A percentile compares a stretch with the other conserved stretches of the same genome.
Evolutionary conservation across 768 basidiomycete genomes (phyloP).

Genomic region (button mushroom (Agaricus bisporus)): DNA sequence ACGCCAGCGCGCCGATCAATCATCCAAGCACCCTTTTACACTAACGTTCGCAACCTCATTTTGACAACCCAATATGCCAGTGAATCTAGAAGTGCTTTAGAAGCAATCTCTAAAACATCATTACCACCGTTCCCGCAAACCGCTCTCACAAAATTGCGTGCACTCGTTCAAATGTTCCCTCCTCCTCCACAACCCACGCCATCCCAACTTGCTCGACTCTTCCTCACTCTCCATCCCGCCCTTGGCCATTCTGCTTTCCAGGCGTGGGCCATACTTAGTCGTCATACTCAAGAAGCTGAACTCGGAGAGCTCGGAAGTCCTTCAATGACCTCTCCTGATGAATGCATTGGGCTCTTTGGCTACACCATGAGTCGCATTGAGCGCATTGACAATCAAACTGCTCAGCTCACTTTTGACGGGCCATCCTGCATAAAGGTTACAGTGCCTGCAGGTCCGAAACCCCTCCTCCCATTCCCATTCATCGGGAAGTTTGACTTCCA

Average conservation of each 20-base stretch:
- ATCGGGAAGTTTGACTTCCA: constrained; percentile 33
- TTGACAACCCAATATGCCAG: constrained; percentile 58
- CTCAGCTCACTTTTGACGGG: constrained; percentile 35
- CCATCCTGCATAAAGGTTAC: constrained; percentile 26
- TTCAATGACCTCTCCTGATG: constrained; percentile 29
- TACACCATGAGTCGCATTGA: constrained; percentile 38
- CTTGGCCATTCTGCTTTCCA: constrained; percentile 51
- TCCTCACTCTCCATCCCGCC: constrained; percentile 54
- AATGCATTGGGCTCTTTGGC: constrained; percentile 45
- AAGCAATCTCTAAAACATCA: constrained; percentile 44
- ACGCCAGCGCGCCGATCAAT: constrained; percentile 9
- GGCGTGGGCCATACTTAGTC: constrained; percentile 56
- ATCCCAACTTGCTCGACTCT: constrained; percentile 44
- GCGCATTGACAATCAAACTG: constrained; percentile 34
- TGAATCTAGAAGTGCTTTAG: constrained; percentile 49
- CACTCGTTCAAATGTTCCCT: constrained; percentile 43
- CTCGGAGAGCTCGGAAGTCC: constrained; percentile 50
- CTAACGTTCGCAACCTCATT: constrained; percentile 49
- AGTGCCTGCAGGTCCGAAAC: constrained; percentile 45
- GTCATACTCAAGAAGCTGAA: constrained; percentile 48
- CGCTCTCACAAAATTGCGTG: constrained; percentile 43
- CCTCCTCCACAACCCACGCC: constrained; percentile 35
- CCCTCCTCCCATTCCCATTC: constrained; percentile 42
- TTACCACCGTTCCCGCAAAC: constrained; percentile 65
- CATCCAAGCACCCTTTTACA: constrained; percentile 23